Base-by-base conservation (phyloP, 2,329 filamentous ascomycete genomes). In the Blastomyces silverae region DNA sequence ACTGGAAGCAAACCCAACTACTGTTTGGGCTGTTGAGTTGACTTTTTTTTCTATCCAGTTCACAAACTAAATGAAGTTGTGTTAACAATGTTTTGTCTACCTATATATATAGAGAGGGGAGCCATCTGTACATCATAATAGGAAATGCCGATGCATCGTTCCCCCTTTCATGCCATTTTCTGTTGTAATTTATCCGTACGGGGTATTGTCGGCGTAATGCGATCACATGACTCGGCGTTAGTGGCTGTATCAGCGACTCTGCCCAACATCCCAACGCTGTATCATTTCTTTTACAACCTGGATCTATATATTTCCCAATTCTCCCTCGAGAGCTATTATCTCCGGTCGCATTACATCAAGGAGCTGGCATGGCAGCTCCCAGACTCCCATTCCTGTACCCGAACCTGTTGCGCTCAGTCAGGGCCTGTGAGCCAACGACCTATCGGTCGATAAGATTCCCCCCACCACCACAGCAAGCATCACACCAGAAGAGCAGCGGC, bases 1-100 rank as follows among this genome's bases (percentile, higher is more conserved):
- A 93, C 75, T 93, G 90, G 86, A 91, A 89, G 79, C 85, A 89
- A 71, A 93, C 90, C 17, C 87, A 85, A 74, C 76, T 96, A 67
- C 76, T 97, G 37, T 96, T 97, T 78, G 91, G 89, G 1, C 78
- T 96, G 64, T 77, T 97, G 68, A 82, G 64, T 62, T 69, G 67
- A n/a, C 4, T 3, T 22, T 13, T 39, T 22, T 13, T 39, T 42
- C 17, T 55, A 57, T 22, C 25, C 7, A 37, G 3, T 58, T 22
- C 48, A 25, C 8, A 25, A 25, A 25, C 11, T 52, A 25, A 52
- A 25, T 52, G 48, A 28, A 52, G 13, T 28, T 2, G 3, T 52
- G 10, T 25, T 25, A 1, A 15, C 15, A 44, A 44, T 44, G 2
- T 34, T 17, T 13, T 42, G 39, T 44, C 13, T 17, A 31, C 6